phyloP scores from a whole-genome alignment of 306 rosid genomes.

The Quercus robur region DNA sequence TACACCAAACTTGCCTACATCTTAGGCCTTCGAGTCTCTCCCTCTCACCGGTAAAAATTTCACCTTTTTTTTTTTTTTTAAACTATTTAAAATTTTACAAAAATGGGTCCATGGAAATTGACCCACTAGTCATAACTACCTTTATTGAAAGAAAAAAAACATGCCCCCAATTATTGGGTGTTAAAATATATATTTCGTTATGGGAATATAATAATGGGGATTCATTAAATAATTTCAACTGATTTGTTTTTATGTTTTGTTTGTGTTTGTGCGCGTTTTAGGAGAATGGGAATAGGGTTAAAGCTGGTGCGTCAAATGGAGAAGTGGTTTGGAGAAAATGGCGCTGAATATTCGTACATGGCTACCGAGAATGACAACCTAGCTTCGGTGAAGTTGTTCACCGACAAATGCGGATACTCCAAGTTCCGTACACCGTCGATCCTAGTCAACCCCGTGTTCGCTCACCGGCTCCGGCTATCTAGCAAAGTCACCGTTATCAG shows the following conservation, averaged over 20 bases:
- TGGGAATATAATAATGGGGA: background rate
- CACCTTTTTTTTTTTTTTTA: background rate
- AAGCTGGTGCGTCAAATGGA: conserved; percentile 63
- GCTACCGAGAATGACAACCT: conserved; percentile 89
- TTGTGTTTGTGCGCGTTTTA: conserved; percentile 15
- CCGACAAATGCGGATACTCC: conserved; percentile 85
- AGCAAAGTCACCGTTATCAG: conserved; percentile 42
- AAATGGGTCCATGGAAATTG: background rate
- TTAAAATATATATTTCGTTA: background rate
- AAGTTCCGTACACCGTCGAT: conserved; percentile 83
- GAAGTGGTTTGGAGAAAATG: conserved; percentile 70
- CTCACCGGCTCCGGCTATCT: conserved; percentile 46
- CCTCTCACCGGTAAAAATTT: conserved; percentile 58
- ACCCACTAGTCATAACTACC: background rate
- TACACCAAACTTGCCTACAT: conserved; percentile 79
- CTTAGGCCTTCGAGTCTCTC: conserved; percentile 92
- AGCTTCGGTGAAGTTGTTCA: conserved; percentile 76
- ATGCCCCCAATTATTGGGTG: conserved; percentile 6
- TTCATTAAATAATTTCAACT: background rate
- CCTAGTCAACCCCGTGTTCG: conserved; percentile 89
- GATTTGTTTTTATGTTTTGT: background rate
- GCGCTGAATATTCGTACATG: conserved; percentile 84
- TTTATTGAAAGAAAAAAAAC: background rate
- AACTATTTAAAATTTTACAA: background rate
- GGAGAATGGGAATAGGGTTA: conserved; percentile 92